Evolutionary conservation across 2,329 filamentous ascomycete genomes (phyloP), one percentile per base, ranked within the genome.

Genomic region (Ceratocystis colombiana): DNA sequence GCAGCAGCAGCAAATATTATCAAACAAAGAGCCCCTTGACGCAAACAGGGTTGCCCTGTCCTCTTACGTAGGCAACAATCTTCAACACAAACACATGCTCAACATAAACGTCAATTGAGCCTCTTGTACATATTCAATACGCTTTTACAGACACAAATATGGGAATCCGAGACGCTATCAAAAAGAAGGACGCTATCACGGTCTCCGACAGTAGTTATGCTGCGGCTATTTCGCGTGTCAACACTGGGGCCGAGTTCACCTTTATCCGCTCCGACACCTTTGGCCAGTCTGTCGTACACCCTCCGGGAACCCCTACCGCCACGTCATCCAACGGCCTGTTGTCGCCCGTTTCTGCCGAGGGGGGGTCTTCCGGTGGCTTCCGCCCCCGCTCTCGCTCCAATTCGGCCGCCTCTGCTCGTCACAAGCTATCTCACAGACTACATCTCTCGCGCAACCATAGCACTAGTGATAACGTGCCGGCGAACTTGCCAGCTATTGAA

Each of bases 211-310:
- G 74, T 45, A 68, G 73, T n/a, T 71, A 73, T 68, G 74, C 77
- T 68, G 71, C 75, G 68, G 74, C 76, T 22, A 71, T 76, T 64
- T 71, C 74, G 57, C 74, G 71, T 65, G 73, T 78, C 50, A 73
- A 68, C 67, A 61, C 73, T 64, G 74, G 79, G 1, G 86, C 88
- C 67, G 85, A 89, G 71, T 90, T 96, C 77, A 90, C 82, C 69
- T 90, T 96, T 77, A 82, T 94, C 72, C 87, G 91, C 69, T 88
- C 89, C 70, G 93, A 96, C 73, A 96, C 92, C 0, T 77, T 85
- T 70, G 85, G 87, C 1, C 83, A 91, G 73, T 90, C 96, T 74
- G 78, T 88, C 70, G 89, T 96, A 73, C 79, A 84, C 66, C 88
- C 89, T 10, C 88, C 90, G 5, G 74, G 69, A 71, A 72, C 71